A percentile compares a stretch with the other conserved stretches of the same genome.
These are phyloP conservation scores for Pythium rishiriense DNA, from an alignment of 352 stramenopile species.

Conservation along the genomic window DNA sequence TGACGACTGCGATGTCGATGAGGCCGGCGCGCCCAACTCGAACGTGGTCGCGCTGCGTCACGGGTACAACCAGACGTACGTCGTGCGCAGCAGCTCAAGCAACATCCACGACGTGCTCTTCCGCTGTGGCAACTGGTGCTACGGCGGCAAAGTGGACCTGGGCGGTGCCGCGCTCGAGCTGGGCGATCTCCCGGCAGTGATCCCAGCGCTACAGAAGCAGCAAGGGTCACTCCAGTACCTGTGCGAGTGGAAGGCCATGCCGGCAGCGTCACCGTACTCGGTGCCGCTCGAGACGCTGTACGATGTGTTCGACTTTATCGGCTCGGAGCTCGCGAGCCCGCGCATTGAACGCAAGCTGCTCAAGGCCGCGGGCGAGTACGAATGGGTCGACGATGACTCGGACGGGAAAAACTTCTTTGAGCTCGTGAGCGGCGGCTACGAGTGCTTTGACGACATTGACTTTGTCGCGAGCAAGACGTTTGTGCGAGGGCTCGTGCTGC, in stretches of 20 bases:
- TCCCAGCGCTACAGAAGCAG: slow-evolving; percentile 93
- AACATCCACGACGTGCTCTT: slow-evolving; percentile 91
- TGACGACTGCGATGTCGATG: slow-evolving; percentile 42
- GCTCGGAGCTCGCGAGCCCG: slow-evolving; percentile 78
- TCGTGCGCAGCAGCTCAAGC: slow-evolving; percentile 71
- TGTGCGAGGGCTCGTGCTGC: slow-evolving; percentile 74
- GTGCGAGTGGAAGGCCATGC: slow-evolving; percentile 87
- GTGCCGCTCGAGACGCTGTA: slow-evolving; percentile 76
- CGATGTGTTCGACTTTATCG: slow-evolving; percentile 85
- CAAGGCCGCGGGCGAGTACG: slow-evolving; percentile 79
- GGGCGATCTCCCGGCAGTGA: slow-evolving; percentile 85
- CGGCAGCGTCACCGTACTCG: slow-evolving; percentile 65
- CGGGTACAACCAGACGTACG: slow-evolving; percentile 93
- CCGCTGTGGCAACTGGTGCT: slow-evolving; percentile 95
- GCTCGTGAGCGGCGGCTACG: slow-evolving; percentile 86
- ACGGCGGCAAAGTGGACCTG: slow-evolving; percentile 90
- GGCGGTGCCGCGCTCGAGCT: slow-evolving; percentile 79
- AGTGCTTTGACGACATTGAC: slow-evolving; percentile 85
- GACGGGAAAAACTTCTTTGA: slow-evolving; percentile 91
- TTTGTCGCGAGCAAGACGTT: slow-evolving; percentile 89
- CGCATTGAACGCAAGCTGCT: slow-evolving; percentile 86
- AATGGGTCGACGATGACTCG: slow-evolving; percentile 90
- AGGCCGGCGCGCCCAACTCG: slow-evolving; percentile 48
- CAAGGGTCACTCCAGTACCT: slow-evolving; percentile 92
- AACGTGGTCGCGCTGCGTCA: slow-evolving; percentile 79